Evolutionary conservation across 139 green algal species (phyloP).

Genomic region (Yamagishiella unicocca): DNA sequence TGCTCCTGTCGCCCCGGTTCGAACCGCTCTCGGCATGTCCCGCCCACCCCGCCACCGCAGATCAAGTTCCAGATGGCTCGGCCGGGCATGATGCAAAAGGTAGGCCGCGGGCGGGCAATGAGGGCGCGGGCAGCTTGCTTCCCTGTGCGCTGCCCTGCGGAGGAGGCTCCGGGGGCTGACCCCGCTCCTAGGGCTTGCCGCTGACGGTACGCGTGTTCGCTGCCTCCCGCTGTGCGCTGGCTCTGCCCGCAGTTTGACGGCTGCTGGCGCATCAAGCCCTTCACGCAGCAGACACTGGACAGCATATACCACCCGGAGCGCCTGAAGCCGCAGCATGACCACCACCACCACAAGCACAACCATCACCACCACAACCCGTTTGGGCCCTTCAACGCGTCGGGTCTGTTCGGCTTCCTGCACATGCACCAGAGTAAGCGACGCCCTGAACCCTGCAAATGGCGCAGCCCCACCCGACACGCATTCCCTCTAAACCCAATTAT

Average conservation of each 20-base stretch:
- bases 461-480: no score
- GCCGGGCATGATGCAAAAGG: conserved; percentile 53
- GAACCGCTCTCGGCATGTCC: background rate
- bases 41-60: background rate
- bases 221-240: no score
- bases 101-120: no score
- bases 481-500: no score
- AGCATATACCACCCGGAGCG: conserved; percentile 38
- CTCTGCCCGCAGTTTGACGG: conserved; percentile 22
- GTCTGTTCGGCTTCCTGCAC: conserved; percentile 28
- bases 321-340: background rate
- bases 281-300: conserved; percentile 41
- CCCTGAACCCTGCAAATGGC: no score
- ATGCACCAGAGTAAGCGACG: background rate
- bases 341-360: no score
- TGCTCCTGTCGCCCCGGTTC: no score
- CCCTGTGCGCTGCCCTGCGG: no score
- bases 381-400: background rate
- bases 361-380: background rate
- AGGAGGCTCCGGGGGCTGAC: no score
- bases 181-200: no score
- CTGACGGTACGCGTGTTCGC: no score
- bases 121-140: no score
- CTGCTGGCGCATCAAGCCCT: conserved; percentile 41
- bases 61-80: conserved; percentile 36